Evolutionary conservation across 768 basidiomycete genomes (phyloP), one percentile per base, ranked within the genome.

Genomic region (Hygrophorus russula): DNA sequence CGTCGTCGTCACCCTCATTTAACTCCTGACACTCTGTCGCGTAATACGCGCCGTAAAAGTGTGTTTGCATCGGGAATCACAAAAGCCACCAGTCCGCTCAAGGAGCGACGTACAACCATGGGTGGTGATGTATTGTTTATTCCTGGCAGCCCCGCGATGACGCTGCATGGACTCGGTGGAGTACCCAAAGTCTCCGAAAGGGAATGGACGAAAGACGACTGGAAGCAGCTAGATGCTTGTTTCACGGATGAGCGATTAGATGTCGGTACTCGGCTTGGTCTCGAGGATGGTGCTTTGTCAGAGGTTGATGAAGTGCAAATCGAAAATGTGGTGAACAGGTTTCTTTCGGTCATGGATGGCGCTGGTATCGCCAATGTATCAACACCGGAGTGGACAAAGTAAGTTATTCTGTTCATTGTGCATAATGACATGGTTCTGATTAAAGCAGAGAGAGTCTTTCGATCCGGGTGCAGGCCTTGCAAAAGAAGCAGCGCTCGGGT

Each of bases 191-290:
- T 9, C 4, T 15, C 9, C 19, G 12, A 11, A 39, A 31, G 15
- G 39, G 31, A 42, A 20, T 92, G 88, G 88, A 67, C 69, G 3
- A 82, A 80, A 53, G 73, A 74, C 15, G 82, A 89, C 41, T 92
- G 88, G 88, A 88, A 82, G 57, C 55, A 67, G 38, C 66, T 92
- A 39, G 88, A 91, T 58, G 74, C 73, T 17, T 86, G 83, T 53
- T 81, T 89, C 49, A 80, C 82, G 9, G 81, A 84, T 42, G 77
- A 81, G 55, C 66, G 82, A 27, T 58, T 82, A 11, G 67, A 69
- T 2, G 50, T 74, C 36, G 76, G 68, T 2, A 58, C 35, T 13
- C 44, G 46, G 6, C 33, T 56, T 49, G 50, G 56, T 46, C 31
- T 52, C 39, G 46, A 51, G n/a, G 54, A 57, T 34, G 62, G 66